Evolutionary conservation across 768 basidiomycete species (phyloP), one percentile per base, ranked within the genome.

Genomic region (Russula brevipes): DNA sequence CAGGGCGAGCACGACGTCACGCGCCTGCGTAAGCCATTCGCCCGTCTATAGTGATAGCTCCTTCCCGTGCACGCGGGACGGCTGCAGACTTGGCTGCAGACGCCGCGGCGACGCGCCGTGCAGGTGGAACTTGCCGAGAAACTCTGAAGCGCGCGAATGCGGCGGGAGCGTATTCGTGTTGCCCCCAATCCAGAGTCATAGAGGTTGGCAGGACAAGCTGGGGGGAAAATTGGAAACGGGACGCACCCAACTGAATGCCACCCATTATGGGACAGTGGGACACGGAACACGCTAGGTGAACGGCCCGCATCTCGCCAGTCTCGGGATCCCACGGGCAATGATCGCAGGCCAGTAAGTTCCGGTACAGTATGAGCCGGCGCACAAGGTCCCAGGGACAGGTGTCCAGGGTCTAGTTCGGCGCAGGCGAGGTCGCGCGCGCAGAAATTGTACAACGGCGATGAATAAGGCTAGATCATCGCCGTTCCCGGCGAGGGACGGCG

Each of bases 351-450:
- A 1, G 68, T 72, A 30, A 87, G 75, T 31, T 79, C 79, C 0
- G 83, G 82, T 5, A 87, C 0, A 83, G 82, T 5, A 87, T 72
- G 35, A 87, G 72, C 11, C 72, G 73, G 11, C 75, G 73, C 14
- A 82, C 80, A 30, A 87, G 73, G 33, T 86, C 85, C 82, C 83
- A 86, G 2, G 86, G 86, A 69, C 86, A 88, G 60, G 73, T 78
- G 2, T 85, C 85, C 39, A 88, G 75, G 72, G 24, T 87, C 86
- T 38, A 88, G 75, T 46, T 24, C 82, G 73, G 45, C 85, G 71
- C 38, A 87, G 72, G 52, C 74, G 76, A 61, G 74, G 74, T 35
- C 86, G 76, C 41, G 76, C 72, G 19, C 78, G 76, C 31, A 87
- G 70, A 68, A 87, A 85, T 59, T 78, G 78, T 0, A 78, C 79